Percentiles rank a stretch among this genome's conserved stretches.
These are phyloP conservation scores for Aquilaria agallochum DNA, from an alignment of 441 rosid species.

Conservation along the genomic window DNA sequence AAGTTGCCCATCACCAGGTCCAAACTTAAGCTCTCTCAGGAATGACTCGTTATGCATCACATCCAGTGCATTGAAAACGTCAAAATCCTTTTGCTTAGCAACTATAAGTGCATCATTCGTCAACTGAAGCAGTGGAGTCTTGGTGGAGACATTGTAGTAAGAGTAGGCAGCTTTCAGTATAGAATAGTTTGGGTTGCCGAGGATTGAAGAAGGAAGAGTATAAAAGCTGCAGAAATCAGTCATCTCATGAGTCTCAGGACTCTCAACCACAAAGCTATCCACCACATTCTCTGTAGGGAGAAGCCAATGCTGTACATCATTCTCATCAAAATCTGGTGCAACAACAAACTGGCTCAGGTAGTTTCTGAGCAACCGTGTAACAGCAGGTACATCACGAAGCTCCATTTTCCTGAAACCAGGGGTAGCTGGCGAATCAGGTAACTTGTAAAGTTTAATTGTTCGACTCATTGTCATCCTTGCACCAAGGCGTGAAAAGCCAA, in stretches of 20 bases:
- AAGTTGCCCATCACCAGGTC: constrained; percentile 96
- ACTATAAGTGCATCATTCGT: constrained; percentile 87
- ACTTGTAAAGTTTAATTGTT: constrained; percentile 80
- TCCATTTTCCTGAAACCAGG: constrained; percentile 96
- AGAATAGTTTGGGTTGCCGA: constrained; percentile 73
- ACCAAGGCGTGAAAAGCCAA: constrained; percentile 92
- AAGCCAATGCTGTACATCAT: constrained; percentile 92
- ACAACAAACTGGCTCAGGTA: constrained; percentile 72
- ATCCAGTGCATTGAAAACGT: constrained; percentile 88
- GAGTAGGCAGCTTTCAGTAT: constrained; percentile 95
- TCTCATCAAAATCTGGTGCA: constrained; percentile 86
- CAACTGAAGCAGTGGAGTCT: constrained; percentile 83
- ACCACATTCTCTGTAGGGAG: constrained; percentile 80
- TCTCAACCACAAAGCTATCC: constrained; percentile 85
- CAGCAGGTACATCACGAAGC: constrained; percentile 82
- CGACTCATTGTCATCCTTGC: constrained; percentile 96
- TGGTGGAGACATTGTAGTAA: constrained; percentile 75
- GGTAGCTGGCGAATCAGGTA: constrained; percentile 68
- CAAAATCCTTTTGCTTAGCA: constrained; percentile 79
- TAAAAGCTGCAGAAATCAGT: constrained; percentile 98
- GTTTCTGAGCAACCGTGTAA: constrained; percentile 67
- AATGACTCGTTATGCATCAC: constrained; percentile 88
- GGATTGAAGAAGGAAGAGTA: constrained; percentile 91
- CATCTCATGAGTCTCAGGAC: constrained; percentile 79
- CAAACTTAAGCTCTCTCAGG: constrained; percentile 86